phyloP scores from a whole-genome alignment of 2,329 filamentous ascomycete genomes.

The Phyllachora maydis region DNA sequence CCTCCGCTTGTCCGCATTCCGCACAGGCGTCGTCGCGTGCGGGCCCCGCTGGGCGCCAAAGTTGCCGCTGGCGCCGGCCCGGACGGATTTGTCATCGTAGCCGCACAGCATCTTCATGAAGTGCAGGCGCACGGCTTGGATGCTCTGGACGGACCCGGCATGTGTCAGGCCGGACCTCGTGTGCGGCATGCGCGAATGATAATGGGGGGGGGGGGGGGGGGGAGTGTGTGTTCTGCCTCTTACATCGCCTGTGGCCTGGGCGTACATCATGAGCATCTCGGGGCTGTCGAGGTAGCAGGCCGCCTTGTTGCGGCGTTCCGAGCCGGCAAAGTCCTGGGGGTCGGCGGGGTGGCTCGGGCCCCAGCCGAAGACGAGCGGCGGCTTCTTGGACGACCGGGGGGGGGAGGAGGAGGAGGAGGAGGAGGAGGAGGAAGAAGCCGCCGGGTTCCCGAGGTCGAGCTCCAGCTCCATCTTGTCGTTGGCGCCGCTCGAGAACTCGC shows the following conservation, averaged over 20 bases:
- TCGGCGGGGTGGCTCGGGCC: constrained; percentile 5
- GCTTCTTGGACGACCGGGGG: background rate
- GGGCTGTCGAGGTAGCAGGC: constrained; percentile 32
- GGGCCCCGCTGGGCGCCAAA: constrained; percentile 1
- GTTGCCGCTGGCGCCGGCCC: too few relatives aligned
- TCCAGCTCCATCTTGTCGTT: constrained; percentile 9
- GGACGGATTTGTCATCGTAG: constrained; percentile 15
- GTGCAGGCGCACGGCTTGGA: constrained; percentile 31
- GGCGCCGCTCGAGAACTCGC: constrained; percentile 12
- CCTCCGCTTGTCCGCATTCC: constrained; percentile 4
- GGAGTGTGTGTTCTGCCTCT: constrained; percentile 10
- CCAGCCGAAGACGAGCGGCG: background rate
- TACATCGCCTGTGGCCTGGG: constrained; percentile 31
- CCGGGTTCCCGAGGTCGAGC: constrained; percentile 1
- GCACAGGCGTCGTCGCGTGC: background rate
- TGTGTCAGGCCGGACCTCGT: too few relatives aligned
- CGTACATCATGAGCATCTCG: constrained; percentile 37
- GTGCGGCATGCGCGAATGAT: too few relatives aligned
- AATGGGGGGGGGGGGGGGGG: background rate
- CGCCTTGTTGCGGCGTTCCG: constrained; percentile 25
- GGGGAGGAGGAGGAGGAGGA: background rate
- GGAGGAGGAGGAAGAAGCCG: background rate
- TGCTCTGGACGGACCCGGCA: too few relatives aligned
- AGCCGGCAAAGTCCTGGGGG: constrained; percentile 19
- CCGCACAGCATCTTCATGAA: constrained; percentile 36